phyloP scores from a whole-genome alignment of 2,329 filamentous ascomycete genomes.

The Teratosphaeria destructans region DNA sequence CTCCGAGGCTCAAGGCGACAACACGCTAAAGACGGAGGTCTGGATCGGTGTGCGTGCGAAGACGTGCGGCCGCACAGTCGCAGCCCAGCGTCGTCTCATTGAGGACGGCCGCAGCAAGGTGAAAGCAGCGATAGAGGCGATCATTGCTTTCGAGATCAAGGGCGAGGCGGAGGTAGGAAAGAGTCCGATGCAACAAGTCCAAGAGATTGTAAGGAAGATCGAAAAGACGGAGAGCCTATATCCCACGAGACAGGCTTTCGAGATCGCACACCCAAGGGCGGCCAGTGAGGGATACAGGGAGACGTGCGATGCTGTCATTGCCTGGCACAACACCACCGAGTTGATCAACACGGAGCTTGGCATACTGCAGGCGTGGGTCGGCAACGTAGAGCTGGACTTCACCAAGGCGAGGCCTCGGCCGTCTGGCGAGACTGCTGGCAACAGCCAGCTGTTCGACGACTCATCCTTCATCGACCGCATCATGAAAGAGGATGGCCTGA shows the following conservation, averaged over 20 bases:
- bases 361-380: constrained; percentile 91
- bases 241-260: constrained; percentile 66
- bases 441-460: constrained; percentile 72
- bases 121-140: constrained; percentile 69
- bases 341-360: constrained; percentile 91
- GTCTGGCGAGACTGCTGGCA: constrained; percentile 36
- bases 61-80: constrained; percentile 70
- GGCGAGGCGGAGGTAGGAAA: constrained; percentile 88
- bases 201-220: constrained; percentile 80
- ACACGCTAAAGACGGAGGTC: constrained; percentile 57
- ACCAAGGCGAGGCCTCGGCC: constrained; percentile 61
- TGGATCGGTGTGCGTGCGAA: constrained; percentile 84
- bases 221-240: constrained; percentile 81
- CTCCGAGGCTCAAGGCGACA: constrained; percentile 61
- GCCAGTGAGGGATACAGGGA: constrained; percentile 67
- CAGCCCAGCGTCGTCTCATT: constrained; percentile 76
- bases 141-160: constrained; percentile 88
- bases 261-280: constrained; percentile 63
- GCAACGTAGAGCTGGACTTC: constrained; percentile 91
- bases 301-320: constrained; percentile 78
- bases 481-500: constrained; percentile 89
- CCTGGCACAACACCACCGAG: constrained; percentile 95
- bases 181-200: constrained; percentile 75
- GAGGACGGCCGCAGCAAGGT: constrained; percentile 71
- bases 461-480: constrained; percentile 89